Evolutionary conservation across 768 basidiomycete species (phyloP).

Genomic region (Lactarius vividus): DNA sequence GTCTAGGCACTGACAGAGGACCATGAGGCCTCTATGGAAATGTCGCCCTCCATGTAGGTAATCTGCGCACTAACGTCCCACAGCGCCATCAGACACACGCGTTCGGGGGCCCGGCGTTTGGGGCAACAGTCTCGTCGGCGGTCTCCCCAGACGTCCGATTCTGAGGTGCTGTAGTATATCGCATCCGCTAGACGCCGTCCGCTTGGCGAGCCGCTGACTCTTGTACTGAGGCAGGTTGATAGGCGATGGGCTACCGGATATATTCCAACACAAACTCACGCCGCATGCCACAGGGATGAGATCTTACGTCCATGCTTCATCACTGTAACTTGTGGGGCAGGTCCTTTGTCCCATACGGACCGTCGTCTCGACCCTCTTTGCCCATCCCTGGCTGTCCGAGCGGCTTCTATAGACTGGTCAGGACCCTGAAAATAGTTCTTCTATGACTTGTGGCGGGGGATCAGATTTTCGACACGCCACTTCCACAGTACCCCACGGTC

Average conservation of each 20-base stretch:
- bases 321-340: constrained; percentile 3
- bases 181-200: background rate
- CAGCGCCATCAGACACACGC: background rate
- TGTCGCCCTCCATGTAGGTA: background rate
- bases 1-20: background rate
- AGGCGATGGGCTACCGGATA: constrained; percentile 12
- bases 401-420: constrained; percentile 12
- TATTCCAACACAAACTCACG: constrained; percentile 2
- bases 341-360: constrained; percentile 20
- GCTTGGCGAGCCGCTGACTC: background rate
- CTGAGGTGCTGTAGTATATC: background rate
- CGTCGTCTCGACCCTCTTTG: background rate
- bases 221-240: background rate
- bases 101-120: background rate
- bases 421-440: constrained; percentile 15
- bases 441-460: constrained; percentile 15
- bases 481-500: constrained; percentile 8
- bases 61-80: background rate
- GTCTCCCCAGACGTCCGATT: background rate
- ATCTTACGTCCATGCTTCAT: constrained; percentile 2
- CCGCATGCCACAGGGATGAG: constrained; percentile 5
- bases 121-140: background rate
- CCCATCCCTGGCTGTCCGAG: constrained; percentile 3
- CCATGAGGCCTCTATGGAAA: constrained; percentile 5
- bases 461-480: constrained; percentile 19